Percentiles rank a stretch among this genome's conserved stretches.
These are phyloP conservation scores for Suillus discolor DNA, from an alignment of 768 basidiomycete genomes.

Conservation along the genomic window DNA sequence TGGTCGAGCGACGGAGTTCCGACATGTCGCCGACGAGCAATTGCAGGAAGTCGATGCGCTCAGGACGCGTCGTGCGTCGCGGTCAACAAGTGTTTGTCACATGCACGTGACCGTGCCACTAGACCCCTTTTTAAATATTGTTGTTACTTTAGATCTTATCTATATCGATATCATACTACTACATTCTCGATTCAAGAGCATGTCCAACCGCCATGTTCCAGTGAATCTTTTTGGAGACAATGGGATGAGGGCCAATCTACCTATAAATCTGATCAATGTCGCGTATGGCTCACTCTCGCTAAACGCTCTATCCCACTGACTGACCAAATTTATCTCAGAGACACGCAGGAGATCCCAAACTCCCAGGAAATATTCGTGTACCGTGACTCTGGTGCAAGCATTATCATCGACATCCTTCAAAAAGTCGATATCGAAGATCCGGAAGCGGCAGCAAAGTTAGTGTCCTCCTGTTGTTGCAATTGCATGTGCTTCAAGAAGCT, in stretches of 20 bases:
- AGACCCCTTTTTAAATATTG: background rate
- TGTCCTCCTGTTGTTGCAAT: background rate
- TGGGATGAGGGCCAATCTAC: slow-evolving; percentile 61
- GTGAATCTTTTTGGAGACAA: slow-evolving; percentile 77
- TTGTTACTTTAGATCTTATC: background rate
- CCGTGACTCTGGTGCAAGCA: slow-evolving; percentile 64
- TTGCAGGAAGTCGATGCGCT: slow-evolving; percentile 7
- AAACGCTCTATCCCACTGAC: background rate
- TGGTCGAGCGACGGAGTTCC: slow-evolving; percentile 59
- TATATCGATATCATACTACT: background rate
- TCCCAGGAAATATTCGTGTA: slow-evolving; percentile 93
- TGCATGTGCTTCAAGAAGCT: background rate
- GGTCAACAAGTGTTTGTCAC: background rate
- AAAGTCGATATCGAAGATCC: slow-evolving; percentile 58
- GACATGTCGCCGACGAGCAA: slow-evolving; percentile 31
- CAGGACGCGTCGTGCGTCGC: slow-evolving; percentile 14
- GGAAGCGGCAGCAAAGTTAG: slow-evolving; percentile 67
- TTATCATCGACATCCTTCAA: slow-evolving; percentile 84
- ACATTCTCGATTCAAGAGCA: background rate
- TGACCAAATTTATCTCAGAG: slow-evolving; percentile 36
- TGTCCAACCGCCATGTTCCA: background rate
- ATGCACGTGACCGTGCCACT: slow-evolving; percentile 6
- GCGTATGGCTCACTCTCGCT: slow-evolving; percentile 52
- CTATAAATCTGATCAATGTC: slow-evolving; percentile 69
- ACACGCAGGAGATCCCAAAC: slow-evolving; percentile 86